A percentile compares a stretch with the other conserved stretches of the same genome.
phyloP scores from a whole-genome alignment of 805 yeast genomes.

The Saturnispora silvae region DNA sequence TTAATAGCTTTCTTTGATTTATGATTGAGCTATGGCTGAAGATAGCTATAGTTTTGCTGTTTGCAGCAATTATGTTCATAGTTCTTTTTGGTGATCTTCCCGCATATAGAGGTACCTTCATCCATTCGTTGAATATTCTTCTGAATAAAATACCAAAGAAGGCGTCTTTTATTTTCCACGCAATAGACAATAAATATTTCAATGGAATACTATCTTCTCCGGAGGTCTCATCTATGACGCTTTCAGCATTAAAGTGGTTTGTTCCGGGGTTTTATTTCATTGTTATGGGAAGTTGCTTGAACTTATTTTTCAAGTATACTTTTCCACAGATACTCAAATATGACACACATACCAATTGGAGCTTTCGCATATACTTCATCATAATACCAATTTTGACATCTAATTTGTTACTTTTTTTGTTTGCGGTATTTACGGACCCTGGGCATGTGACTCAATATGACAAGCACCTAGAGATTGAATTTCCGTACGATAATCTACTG shows the following conservation, averaged over 20 bases:
- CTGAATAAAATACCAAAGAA: conserved; percentile 7
- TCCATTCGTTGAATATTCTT: conserved; percentile 18
- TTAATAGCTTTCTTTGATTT: not conserved
- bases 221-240: conserved; percentile 5
- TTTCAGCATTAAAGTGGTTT: conserved; percentile 29
- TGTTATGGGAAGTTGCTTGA: conserved; percentile 25
- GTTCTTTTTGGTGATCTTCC: conserved; percentile 43
- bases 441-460: conserved; percentile 23
- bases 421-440: conserved; percentile 34
- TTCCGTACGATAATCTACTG: conserved; percentile 32
- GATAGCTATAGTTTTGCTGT: conserved; percentile 5
- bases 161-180: conserved; percentile 5
- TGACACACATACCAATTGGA: conserved; percentile 7
- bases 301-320: conserved; percentile 18
- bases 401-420: conserved; percentile 28
- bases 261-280: conserved; percentile 33
- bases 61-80: conserved; percentile 18
- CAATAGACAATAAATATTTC: conserved; percentile 19
- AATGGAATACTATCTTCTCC: conserved; percentile 16
- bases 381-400: conserved; percentile 26
- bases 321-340: conserved; percentile 14
- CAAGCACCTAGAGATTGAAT: conserved; percentile 12
- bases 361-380: conserved; percentile 12
- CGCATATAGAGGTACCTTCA: conserved; percentile 24
- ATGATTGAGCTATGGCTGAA: not conserved